These are phyloP conservation scores for Leccinum sublutescens DNA, from an alignment of 768 basidiomycete species.

Conservation along the genomic window DNA sequence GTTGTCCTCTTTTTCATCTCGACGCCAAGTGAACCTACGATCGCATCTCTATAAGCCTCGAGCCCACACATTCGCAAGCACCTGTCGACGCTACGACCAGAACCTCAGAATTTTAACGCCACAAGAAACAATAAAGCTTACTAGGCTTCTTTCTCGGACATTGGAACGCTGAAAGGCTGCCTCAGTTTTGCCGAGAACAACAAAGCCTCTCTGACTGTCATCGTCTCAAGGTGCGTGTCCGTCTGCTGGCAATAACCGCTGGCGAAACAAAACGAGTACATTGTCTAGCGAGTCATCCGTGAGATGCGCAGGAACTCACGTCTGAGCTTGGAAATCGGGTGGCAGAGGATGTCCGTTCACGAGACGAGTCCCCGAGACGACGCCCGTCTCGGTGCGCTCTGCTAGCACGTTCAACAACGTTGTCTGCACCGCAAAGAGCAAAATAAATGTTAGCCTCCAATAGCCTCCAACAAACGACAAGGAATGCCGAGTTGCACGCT, in stretches of 20 bases:
- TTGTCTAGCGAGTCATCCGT: too few species aligned
- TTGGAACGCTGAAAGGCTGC: constrained; percentile 64
- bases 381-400: constrained; percentile 36
- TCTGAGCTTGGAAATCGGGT: constrained; percentile 54
- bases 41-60: constrained; percentile 61
- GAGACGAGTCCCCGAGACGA: constrained; percentile 42
- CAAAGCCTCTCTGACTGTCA: constrained; percentile 79
- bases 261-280: background rate
- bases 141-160: constrained; percentile 78
- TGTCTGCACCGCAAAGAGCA: constrained; percentile 31
- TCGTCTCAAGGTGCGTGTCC: constrained; percentile 73
- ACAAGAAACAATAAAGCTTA: constrained; percentile 33
- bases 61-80: constrained; percentile 64
- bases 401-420: constrained; percentile 51
- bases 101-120: background rate
- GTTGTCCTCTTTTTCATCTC: constrained; percentile 81
- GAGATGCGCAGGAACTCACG: constrained; percentile 28
- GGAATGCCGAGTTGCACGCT: background rate
- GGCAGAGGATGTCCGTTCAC: constrained; percentile 46
- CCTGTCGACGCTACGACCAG: constrained; percentile 48
- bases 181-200: constrained; percentile 77
- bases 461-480: background rate
- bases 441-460: background rate
- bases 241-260: constrained; percentile 87
- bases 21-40: constrained; percentile 64